Evolutionary conservation across 768 basidiomycete genomes (phyloP).

Genomic region (Macrolepiota albuminosa): DNA sequence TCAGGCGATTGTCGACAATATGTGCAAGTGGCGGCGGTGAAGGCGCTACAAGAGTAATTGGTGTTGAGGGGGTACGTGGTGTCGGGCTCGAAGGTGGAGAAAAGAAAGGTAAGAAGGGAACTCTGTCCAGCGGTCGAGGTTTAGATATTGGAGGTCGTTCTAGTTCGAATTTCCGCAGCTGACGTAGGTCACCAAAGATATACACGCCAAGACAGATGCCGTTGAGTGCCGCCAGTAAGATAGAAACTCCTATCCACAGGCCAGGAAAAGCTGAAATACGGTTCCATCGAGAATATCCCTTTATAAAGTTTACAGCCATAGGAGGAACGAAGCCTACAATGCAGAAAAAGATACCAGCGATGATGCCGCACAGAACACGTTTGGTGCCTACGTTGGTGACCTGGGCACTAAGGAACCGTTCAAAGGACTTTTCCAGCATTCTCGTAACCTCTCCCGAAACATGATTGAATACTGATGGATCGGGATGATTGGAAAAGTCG

Average conservation of each 20-base stretch:
- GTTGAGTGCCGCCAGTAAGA: constrained; percentile 58
- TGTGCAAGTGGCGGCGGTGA: constrained; percentile 26
- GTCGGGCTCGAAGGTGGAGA: constrained; percentile 15
- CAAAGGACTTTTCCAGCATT: constrained; percentile 60
- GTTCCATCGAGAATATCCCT: constrained; percentile 47
- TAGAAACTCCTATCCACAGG: constrained; percentile 62
- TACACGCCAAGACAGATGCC: constrained; percentile 79
- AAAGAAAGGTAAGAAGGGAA: constrained; percentile 19
- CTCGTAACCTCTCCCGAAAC: constrained; percentile 52
- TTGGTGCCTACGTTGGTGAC: constrained; percentile 69
- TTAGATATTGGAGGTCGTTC: constrained; percentile 60
- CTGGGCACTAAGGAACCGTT: constrained; percentile 63
- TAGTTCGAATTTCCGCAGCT: constrained; percentile 77
- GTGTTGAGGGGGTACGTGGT: constrained; percentile 12
- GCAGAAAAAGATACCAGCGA: constrained; percentile 51
- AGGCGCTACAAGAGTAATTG: constrained; percentile 18
- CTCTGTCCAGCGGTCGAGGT: constrained; percentile 31
- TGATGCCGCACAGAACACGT: constrained; percentile 64
- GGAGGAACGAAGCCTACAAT: constrained; percentile 46
- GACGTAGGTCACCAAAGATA: constrained; percentile 74
- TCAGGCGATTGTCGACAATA: constrained; percentile 16
- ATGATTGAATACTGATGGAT: constrained; percentile 59
- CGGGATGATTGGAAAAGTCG: constrained; percentile 48
- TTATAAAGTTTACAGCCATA: constrained; percentile 41
- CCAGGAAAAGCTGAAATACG: constrained; percentile 61